Base-by-base conservation (phyloP, 179 eudicot species). In the Sideroxylon spinosum region DNA sequence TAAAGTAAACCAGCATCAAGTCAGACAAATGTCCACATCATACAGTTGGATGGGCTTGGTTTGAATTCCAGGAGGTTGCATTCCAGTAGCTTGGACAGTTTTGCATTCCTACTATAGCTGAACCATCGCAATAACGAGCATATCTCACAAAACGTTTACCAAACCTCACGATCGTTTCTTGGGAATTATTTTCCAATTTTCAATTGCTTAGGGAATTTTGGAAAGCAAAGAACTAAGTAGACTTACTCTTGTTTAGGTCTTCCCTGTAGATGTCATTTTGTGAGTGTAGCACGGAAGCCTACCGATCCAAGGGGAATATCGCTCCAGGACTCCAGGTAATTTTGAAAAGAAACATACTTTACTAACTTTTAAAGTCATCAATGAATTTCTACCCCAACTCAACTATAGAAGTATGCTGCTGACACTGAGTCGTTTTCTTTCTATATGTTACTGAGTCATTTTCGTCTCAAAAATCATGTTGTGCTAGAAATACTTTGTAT, bases 281-380 rank as follows among this genome's bases (percentile, higher is more conserved):
- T 37, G 62, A 59, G 29, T 32, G 53, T 32, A 44, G 3, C 28
- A 57, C 7, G n/a, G 59, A 11, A 48, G 16, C 26, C 37, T 74
- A n/a, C 16, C 13, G 3, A 20, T 32, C 65, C 53, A 59, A 32
- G 28, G 20, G 50, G 52, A 6, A 73, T 20, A 19, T 57, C 29
- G 26, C 66, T 73, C 20, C 25, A 3, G 4, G 44, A 37, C 44
- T 37, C 44, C 5, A 59, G 26, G 28, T 28, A 57, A 59, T 74
- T 63, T 44, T 28, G 52, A 74, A 74, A 57, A 59, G 20, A 59
- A 73, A 32, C 50, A 20, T 60, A 60, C 19, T 49, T 20, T 74
- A 32, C 44, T 19, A 26, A 13, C 50, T 19, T 56, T 20, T 13
- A 26, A 32, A 65, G 67, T 74, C 26, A 59, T 17, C 44, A 37